Conservation (phyloP, 1,284 basidiomycete species). For the Neonothopanus nambi region DNA sequence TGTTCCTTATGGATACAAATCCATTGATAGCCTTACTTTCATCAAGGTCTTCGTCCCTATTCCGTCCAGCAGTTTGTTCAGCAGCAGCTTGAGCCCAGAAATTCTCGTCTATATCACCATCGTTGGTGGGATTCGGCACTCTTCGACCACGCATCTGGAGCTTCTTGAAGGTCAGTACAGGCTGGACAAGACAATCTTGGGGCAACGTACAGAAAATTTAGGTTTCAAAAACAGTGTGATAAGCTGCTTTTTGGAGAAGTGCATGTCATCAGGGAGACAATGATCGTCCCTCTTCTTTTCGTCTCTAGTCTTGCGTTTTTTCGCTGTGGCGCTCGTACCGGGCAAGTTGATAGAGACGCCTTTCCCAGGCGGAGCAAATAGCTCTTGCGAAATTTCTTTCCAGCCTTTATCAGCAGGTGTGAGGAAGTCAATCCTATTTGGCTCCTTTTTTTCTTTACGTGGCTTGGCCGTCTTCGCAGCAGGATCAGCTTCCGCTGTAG, state of each 20-base stretch:
- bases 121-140: constrained; percentile 55
- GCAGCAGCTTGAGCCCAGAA: constrained; percentile 95
- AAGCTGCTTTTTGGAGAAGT: constrained; percentile 90
- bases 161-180: constrained; percentile 40
- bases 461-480: constrained; percentile 42
- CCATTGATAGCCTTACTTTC: constrained; percentile 48
- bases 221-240: constrained; percentile 95
- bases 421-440: constrained; percentile 88
- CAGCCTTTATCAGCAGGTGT: constrained; percentile 56
- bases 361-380: constrained; percentile 78
- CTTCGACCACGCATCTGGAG: constrained; percentile 78
- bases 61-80: constrained; percentile 65
- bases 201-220: constrained; percentile 76
- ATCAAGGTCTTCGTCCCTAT: constrained; percentile 57
- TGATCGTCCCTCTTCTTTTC: constrained; percentile 75
- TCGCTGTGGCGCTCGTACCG: constrained; percentile 42
- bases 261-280: constrained; percentile 94
- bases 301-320: constrained; percentile 55
- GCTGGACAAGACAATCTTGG: neutral
- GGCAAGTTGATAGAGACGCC: constrained; percentile 70
- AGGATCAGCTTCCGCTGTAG: constrained; percentile 51
- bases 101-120: constrained; percentile 89
- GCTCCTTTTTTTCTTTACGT: constrained; percentile 79
- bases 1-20: neutral
- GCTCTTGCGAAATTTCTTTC: constrained; percentile 74